Percentiles rank a stretch among this genome's conserved stretches.
Evolutionary conservation across 2,329 filamentous ascomycete species (phyloP).

Genomic region (Pyricularia pennisetigena): DNA sequence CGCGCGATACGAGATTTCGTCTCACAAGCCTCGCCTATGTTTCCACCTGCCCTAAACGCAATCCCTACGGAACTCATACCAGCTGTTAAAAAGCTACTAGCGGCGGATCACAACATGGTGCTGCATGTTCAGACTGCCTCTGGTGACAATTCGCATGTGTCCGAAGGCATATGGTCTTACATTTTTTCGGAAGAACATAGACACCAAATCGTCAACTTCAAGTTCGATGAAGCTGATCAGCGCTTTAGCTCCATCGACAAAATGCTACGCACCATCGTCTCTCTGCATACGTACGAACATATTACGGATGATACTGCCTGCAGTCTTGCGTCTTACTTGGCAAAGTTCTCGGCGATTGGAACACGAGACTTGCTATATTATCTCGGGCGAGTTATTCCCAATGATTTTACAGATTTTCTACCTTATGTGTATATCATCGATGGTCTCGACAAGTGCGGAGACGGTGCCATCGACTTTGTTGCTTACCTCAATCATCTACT

Average conservation of each 20-base stretch:
- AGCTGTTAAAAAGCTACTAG: not conserved
- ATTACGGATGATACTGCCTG: not conserved
- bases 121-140: not conserved
- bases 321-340: not conserved
- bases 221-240: not conserved
- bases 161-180: not conserved
- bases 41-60: not conserved
- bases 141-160: not conserved
- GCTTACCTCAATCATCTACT: not conserved
- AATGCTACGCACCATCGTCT: not conserved
- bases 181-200: not conserved
- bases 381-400: not conserved
- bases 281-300: not conserved
- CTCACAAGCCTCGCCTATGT: not conserved
- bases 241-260: not conserved
- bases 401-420: not conserved
- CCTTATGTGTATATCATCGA: not conserved
- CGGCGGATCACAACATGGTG: not conserved
- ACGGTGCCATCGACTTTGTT: not conserved
- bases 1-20: not conserved
- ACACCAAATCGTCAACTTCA: not conserved
- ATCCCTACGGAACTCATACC: not conserved
- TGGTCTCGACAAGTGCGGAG: not conserved
- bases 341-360: not conserved
- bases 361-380: not conserved